phyloP scores from a whole-genome alignment of 2,329 filamentous ascomycete genomes.

The Phaeoacremonium minimum region DNA sequence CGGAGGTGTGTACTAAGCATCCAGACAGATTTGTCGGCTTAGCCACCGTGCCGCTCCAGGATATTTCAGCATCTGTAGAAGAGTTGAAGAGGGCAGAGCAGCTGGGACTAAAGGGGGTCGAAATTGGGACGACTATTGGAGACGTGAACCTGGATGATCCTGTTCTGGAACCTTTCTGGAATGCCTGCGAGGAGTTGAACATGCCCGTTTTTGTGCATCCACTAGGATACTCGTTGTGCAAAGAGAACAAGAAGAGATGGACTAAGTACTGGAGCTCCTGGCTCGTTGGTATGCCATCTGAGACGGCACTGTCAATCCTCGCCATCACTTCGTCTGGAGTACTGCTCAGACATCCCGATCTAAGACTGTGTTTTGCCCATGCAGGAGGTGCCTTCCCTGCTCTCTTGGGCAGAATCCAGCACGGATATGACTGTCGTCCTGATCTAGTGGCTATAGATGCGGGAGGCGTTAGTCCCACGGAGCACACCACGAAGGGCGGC shows the following conservation, averaged over 20 bases:
- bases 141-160: constrained; percentile 23
- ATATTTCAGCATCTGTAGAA: constrained; percentile 18
- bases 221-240: constrained; percentile 24
- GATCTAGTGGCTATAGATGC: constrained; percentile 24
- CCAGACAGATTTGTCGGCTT: constrained; percentile 25
- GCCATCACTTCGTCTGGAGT: constrained; percentile 23
- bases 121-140: constrained; percentile 26
- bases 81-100: constrained; percentile 19
- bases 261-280: constrained; percentile 25
- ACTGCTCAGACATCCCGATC: constrained; percentile 20
- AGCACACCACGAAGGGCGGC: constrained; percentile 20
- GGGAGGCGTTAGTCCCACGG: constrained; percentile 20
- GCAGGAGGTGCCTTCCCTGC: constrained; percentile 28
- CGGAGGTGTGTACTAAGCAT: constrained; percentile 13
- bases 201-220: constrained; percentile 28
- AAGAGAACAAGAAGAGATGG: constrained; percentile 25
- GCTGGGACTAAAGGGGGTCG: constrained; percentile 22
- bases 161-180: constrained; percentile 22
- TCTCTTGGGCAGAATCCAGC: constrained; percentile 26
- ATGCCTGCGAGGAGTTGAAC: constrained; percentile 22
- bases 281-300: constrained; percentile 29
- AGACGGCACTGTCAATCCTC: constrained; percentile 27
- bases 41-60: constrained; percentile 25
- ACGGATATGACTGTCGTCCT: constrained; percentile 27
- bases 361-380: constrained; percentile 27